Evolutionary conservation across 1,139 yeast species (phyloP), one percentile per base, ranked within the genome.

Genomic region (Blastobotrys buckinghamii): DNA sequence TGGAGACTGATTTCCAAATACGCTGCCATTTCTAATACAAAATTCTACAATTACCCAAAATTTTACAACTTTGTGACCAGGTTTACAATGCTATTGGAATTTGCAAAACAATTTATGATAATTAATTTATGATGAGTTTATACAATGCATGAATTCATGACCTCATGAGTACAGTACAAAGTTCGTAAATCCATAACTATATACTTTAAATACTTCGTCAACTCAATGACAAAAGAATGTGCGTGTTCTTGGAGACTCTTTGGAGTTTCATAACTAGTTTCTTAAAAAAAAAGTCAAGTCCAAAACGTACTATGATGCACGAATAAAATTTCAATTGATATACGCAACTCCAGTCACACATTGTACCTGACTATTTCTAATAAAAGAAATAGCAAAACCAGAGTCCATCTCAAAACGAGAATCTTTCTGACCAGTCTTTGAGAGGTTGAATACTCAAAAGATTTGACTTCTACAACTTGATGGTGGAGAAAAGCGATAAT

Each of bases 301-400:
- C 55, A 53, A 48, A 56, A 53, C 52, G 64, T 60, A 60, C 63
- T 60, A 59, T 60, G 63, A 60, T 59, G 60, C 60, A 59, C 62
- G 48, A 40, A 43, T 45, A 46, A 39, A 30, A 47, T 48, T 36
- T 44, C 35, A n/a, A 26, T 13, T 30, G 20, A 19, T 19, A 27
- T 27, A 27, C n/a, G 24, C 24, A 22, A 22, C 7, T 22, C 24
- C 24, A 22, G 4, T 5, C 7, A 4, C 4, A 5, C 24, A 7
- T 22, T 22, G 7, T 22, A 22, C 24, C 24, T 22, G 24, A 22
- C 24, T 22, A 5, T 22, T 22, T 7, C 7, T 22, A 29, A 34
- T 3, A 16, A 38, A 35, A 34, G 24, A 29, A 22, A 24, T 26
- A 30, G 16, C 43, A 17, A 17, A 42, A 42, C 33, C 41, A 17